These are phyloP conservation scores for Lactifluus echinatus DNA, from an alignment of 768 basidiomycete genomes.

Conservation along the genomic window DNA sequence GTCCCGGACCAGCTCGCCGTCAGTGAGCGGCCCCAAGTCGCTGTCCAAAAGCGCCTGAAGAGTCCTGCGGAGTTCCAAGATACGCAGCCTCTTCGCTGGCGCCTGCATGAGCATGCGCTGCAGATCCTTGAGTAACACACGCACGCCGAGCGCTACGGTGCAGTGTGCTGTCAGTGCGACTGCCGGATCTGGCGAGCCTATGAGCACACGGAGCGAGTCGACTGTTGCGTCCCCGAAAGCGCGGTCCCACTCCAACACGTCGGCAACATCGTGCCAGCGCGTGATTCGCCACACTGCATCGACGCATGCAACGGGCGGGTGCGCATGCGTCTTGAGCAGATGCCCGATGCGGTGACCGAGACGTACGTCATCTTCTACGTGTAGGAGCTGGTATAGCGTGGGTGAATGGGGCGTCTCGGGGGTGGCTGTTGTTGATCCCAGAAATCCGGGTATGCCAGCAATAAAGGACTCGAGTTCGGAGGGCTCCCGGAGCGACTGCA, in stretches of 20 bases:
- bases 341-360: slow-evolving; percentile 11
- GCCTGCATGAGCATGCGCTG: neutral
- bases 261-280: neutral
- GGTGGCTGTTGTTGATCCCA: neutral
- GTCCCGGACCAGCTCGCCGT: slow-evolving; percentile 1
- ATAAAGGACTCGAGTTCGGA: slow-evolving; percentile 11
- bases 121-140: slow-evolving; percentile 7
- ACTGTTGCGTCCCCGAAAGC: neutral
- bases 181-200: neutral
- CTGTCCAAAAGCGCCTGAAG: neutral
- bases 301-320: neutral
- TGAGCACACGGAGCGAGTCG: slow-evolving; percentile 3
- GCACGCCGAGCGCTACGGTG: neutral
- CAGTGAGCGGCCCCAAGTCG: neutral
- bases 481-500: slow-evolving; percentile 8
- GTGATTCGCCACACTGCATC: slow-evolving; percentile 10
- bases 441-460: slow-evolving; percentile 5
- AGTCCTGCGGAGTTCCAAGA: neutral
- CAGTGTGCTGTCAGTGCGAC: slow-evolving; percentile 3
- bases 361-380: neutral
- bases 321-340: neutral
- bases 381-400: slow-evolving; percentile 1
- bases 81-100: neutral
- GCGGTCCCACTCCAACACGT: slow-evolving; percentile 2
- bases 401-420: neutral